Conservation (phyloP, 169 alveolate species). For the Eimeria falciformis region DNA sequence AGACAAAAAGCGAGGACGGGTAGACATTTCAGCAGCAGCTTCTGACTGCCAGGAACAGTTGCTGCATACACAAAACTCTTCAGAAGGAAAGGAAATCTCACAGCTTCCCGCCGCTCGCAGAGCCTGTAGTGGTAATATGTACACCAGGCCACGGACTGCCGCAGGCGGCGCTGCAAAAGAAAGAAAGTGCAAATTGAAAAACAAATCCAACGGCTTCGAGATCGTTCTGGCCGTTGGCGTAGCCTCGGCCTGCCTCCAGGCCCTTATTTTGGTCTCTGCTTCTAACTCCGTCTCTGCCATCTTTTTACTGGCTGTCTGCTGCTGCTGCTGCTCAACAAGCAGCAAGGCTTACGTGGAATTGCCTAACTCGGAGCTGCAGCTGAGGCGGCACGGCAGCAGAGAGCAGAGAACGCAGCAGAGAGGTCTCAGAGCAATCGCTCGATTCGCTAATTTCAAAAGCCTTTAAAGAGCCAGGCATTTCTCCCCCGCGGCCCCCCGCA, state of each 20-base stretch:
- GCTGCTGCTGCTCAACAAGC: background rate
- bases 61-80: background rate
- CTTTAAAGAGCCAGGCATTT: slow-evolving; percentile 54
- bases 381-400: slow-evolving; percentile 60
- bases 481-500: background rate
- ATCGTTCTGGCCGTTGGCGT: too few species aligned
- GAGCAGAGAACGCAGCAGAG: slow-evolving; percentile 53
- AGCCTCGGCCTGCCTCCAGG: background rate
- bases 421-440: slow-evolving; percentile 34
- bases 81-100: background rate
- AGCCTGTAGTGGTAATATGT: slow-evolving; percentile 45
- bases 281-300: background rate
- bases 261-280: background rate
- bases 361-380: slow-evolving; percentile 38
- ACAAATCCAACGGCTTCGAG: too few species aligned
- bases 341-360: slow-evolving; percentile 9
- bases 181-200: too few species aligned
- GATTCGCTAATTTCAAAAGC: slow-evolving; percentile 37
- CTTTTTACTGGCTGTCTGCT: background rate
- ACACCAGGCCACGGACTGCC: slow-evolving; percentile 7
- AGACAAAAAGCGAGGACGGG: background rate
- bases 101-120: slow-evolving; percentile 53
- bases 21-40: background rate
- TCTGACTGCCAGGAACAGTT: background rate
- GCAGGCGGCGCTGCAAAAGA: slow-evolving; percentile 34